These are phyloP conservation scores for Annulohypoxylon moriforme DNA, from an alignment of 495 filamentous ascomycete genomes.

Conservation along the genomic window DNA sequence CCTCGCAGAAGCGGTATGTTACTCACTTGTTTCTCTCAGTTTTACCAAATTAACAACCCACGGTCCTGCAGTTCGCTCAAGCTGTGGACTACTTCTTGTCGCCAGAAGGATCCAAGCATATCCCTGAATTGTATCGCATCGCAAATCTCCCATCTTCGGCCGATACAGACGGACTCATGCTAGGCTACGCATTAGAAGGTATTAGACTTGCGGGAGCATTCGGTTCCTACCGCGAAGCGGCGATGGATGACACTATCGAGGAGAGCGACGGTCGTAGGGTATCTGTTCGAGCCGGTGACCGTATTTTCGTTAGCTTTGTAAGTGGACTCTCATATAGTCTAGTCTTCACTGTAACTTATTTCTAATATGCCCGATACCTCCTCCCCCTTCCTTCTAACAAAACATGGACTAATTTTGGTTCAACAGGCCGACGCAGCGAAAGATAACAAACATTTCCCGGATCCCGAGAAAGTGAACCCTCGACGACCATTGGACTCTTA, in stretches of 20 bases:
- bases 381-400: slow-evolving; percentile 58
- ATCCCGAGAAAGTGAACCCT: slow-evolving; percentile 72
- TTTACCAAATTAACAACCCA: slow-evolving; percentile 13
- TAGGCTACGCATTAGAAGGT: slow-evolving; percentile 66
- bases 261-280: slow-evolving; percentile 65
- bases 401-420: slow-evolving; percentile 63
- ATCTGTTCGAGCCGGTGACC: slow-evolving; percentile 50
- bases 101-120: slow-evolving; percentile 62
- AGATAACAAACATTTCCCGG: slow-evolving; percentile 74
- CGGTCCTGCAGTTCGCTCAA: slow-evolving; percentile 67
- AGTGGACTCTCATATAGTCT: slow-evolving; percentile 17
- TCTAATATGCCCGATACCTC: neutral
- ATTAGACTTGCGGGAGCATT: slow-evolving; percentile 60
- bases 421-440: slow-evolving; percentile 65
- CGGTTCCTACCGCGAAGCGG: slow-evolving; percentile 64
- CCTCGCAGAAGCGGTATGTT: slow-evolving; percentile 71
- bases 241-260: slow-evolving; percentile 57
- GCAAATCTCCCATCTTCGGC: slow-evolving; percentile 51
- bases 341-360: neutral
- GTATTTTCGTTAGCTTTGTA: slow-evolving; percentile 68
- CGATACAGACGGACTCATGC: slow-evolving; percentile 54
- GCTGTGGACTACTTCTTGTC: slow-evolving; percentile 83
- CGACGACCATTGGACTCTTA: slow-evolving; percentile 75
- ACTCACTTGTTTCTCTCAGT: neutral
- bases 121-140: slow-evolving; percentile 68